These are phyloP conservation scores for Agrocybe praecox DNA, from an alignment of 768 basidiomycete species.

Conservation along the genomic window DNA sequence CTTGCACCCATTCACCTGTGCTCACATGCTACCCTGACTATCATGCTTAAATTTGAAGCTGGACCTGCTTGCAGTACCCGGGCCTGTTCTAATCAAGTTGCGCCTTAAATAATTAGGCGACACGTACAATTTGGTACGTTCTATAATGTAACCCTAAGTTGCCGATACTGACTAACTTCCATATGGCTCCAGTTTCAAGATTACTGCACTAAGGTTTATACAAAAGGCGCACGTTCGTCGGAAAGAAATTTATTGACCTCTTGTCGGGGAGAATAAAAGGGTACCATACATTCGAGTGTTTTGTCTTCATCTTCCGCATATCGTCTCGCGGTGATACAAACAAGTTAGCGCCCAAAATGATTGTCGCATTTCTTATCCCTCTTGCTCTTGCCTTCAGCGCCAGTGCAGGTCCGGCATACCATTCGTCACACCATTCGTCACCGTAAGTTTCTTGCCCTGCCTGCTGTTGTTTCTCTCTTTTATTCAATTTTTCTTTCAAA, in stretches of 20 bases:
- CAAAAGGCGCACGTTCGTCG: neutral
- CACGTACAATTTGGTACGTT: too few species aligned
- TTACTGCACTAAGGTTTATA: neutral
- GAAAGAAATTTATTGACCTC: neutral
- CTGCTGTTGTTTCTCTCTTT: neutral
- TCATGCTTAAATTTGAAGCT: neutral
- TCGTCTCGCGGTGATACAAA: neutral
- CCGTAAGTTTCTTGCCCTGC: neutral
- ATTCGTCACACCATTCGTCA: neutral
- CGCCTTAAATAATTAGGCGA: too few species aligned
- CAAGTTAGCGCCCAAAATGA: neutral
- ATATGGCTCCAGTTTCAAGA: conserved; percentile 1
- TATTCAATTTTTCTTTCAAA: neutral
- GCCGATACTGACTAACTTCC: neutral
- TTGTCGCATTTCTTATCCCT: neutral
- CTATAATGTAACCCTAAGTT: too few species aligned
- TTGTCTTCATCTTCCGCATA: neutral
- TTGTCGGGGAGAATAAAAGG: too few species aligned
- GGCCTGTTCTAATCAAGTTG: too few species aligned
- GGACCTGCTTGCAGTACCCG: neutral
- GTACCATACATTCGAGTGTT: too few species aligned
- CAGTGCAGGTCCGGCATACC: neutral
- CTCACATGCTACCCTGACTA: neutral
- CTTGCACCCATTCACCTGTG: neutral
- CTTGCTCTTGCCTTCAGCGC: neutral